Evolutionary conservation across 208 protist genomes (phyloP), one percentile per base, ranked within the genome.

Genomic region (Acanthamoeba culbertsoni): DNA sequence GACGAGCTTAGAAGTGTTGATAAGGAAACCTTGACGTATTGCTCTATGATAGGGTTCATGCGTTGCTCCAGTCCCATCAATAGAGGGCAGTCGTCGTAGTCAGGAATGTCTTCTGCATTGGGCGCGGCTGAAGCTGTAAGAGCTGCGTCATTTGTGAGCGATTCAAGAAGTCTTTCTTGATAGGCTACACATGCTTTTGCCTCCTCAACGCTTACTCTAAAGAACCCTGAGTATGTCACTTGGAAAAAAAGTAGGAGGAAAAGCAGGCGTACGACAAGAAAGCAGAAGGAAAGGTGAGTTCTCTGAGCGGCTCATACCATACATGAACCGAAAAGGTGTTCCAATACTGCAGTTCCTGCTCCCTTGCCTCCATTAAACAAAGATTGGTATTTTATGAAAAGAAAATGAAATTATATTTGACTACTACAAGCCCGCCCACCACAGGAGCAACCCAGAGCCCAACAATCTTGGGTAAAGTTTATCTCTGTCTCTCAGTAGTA

Each of bases 241-340:
- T n/a, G 6, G 6, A 8, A 8, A 18, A 62, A 62, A 62, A 42
- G 14, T 26, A 82, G 26, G 1, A 26, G 26, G 10, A 2, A 33
- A 20, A 18, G 42, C 14, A 1, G 37, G 10, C 82, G 48, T 90
- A 90, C 82, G 82, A 65, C 48, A 90, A 28, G 51, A 90, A 90
- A 3, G 51, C n/a, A 31, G 82, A 90, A 2, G 82, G 82, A 31
- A 90, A 90, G 18, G 82, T 90, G n/a, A 90, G 51, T 26, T 90
- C 51, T 35, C 65, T 63, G 6, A 90, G 82, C 20, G 82, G 82
- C 37, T 90, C 82, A 10, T 90, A 90, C 82, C 82, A 90, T 12
- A 90, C 82, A 31, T 90, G 82, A 31, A 90, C 82, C 20, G 82
- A 90, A 51, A 90, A 90, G 10, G 82, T 43, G 82, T 90, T 90